phyloP scores from a whole-genome alignment of 495 filamentous ascomycete genomes.

The Aspergillus affinis region DNA sequence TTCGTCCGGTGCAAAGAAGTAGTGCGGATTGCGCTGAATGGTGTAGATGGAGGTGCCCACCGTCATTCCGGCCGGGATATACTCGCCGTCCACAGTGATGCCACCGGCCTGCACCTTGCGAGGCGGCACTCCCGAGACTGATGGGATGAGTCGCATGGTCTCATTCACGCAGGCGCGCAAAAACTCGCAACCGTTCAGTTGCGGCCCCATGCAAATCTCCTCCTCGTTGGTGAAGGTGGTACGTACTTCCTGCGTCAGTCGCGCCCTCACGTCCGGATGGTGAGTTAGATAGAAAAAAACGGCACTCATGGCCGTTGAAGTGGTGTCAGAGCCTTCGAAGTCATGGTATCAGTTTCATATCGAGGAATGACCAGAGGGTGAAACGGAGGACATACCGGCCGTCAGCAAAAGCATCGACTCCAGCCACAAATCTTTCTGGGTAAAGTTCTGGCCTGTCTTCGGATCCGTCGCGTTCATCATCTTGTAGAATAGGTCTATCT shows the following conservation, averaged over 20 bases:
- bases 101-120: conserved; percentile 64
- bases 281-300: conserved; percentile 67
- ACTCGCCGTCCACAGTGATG: conserved; percentile 53
- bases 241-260: conserved; percentile 43
- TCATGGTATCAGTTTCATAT: background rate
- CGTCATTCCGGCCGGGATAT: conserved; percentile 52
- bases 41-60: conserved; percentile 57
- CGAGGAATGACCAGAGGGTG: too few species aligned
- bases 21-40: conserved; percentile 55
- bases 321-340: conserved; percentile 62
- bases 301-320: conserved; percentile 60
- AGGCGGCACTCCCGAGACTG: conserved; percentile 59
- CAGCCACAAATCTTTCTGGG: conserved; percentile 55
- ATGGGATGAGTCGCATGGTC: conserved; percentile 68
- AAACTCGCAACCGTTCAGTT: conserved; percentile 38
- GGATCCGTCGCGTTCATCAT: conserved; percentile 59
- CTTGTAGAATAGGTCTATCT: conserved; percentile 59
- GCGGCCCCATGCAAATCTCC: conserved; percentile 46
- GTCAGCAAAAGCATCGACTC: conserved; percentile 54
- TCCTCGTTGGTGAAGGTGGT: conserved; percentile 48
- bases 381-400: conserved; percentile 14
- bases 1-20: conserved; percentile 52
- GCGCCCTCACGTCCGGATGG: conserved; percentile 47
- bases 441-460: conserved; percentile 57
- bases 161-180: conserved; percentile 62